Percentiles rank a stretch among this genome's conserved stretches.
Conservation (phyloP, 805 yeast species). For the Wickerhamomyces xylosicus region DNA sequence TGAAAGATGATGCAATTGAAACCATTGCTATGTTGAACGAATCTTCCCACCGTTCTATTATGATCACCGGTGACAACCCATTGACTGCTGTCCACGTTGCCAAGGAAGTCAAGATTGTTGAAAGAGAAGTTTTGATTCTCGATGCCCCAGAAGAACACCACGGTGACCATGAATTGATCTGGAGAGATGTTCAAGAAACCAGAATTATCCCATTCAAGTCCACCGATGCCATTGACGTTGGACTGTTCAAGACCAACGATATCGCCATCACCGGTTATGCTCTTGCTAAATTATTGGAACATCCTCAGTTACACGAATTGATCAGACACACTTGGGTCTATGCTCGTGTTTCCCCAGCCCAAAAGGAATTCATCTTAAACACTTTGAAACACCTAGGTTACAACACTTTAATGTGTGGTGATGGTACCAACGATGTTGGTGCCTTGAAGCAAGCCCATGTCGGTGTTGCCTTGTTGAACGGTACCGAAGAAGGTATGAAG, state of each 20-base stretch:
- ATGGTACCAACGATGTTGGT: slow-evolving; percentile 99
- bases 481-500: slow-evolving; percentile 90
- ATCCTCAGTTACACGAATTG: slow-evolving; percentile 58
- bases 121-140: slow-evolving; percentile 73
- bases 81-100: slow-evolving; percentile 98
- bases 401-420: slow-evolving; percentile 97
- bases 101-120: slow-evolving; percentile 79
- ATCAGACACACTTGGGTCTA: slow-evolving; percentile 92
- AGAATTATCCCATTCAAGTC: slow-evolving; percentile 58
- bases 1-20: slow-evolving; percentile 86
- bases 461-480: slow-evolving; percentile 95
- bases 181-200: slow-evolving; percentile 81
- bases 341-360: slow-evolving; percentile 94
- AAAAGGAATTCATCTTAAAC: slow-evolving; percentile 83
- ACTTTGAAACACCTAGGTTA: slow-evolving; percentile 82
- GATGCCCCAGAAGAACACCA: slow-evolving; percentile 75
- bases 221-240: slow-evolving; percentile 41
- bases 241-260: slow-evolving; percentile 59
- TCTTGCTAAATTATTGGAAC: slow-evolving; percentile 51
- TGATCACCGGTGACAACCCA: slow-evolving; percentile 99
- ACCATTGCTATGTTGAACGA: slow-evolving; percentile 88
- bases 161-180: slow-evolving; percentile 49
- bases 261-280: slow-evolving; percentile 93
- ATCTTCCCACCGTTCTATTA: slow-evolving; percentile 88
- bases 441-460: slow-evolving; percentile 97